phyloP scores from a whole-genome alignment of 2,329 filamentous ascomycete genomes.

The Claviceps sp. region DNA sequence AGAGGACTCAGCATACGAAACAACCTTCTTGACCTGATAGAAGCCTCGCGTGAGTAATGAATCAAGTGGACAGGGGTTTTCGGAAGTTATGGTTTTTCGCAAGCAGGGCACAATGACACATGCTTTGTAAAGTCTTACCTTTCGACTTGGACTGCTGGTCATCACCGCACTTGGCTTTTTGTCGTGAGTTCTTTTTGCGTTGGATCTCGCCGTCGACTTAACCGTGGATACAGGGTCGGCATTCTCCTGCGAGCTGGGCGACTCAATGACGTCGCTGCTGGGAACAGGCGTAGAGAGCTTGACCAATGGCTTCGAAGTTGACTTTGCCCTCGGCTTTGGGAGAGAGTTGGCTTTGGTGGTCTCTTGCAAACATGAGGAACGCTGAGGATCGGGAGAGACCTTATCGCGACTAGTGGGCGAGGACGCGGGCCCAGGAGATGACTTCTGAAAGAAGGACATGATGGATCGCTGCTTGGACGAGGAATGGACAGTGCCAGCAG shows the following conservation, averaged over 20 bases:
- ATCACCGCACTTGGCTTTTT: constrained; percentile 14
- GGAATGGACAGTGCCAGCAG: constrained; percentile 12
- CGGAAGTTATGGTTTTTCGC: too few relatives aligned
- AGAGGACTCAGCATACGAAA: constrained; percentile 79
- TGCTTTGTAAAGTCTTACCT: constrained; percentile 36
- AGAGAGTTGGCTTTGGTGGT: constrained; percentile 28
- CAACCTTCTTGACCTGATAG: constrained; percentile 36
- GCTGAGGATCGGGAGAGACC: constrained; percentile 18
- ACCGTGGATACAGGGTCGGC: constrained; percentile 32
- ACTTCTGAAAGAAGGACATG: constrained; percentile 31
- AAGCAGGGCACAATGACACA: too few relatives aligned
- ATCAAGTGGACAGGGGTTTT: too few relatives aligned
- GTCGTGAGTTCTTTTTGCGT: constrained; percentile 11
- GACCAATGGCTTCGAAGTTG: constrained; percentile 24
- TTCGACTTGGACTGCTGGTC: constrained; percentile 64
- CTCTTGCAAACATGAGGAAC: constrained; percentile 25
- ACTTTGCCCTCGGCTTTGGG: constrained; percentile 20
- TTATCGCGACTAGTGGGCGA: constrained; percentile 20
- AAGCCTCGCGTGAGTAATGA: not conserved
- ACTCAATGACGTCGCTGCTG: constrained; percentile 63
- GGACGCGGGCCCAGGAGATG: constrained; percentile 20
- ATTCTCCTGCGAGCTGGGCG: constrained; percentile 57
- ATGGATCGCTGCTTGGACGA: constrained; percentile 29
- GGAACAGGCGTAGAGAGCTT: constrained; percentile 54
- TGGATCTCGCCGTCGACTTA: constrained; percentile 28